Evolutionary conservation across 768 basidiomycete genomes (phyloP).

Genomic region (Artomyces pyxidatus): DNA sequence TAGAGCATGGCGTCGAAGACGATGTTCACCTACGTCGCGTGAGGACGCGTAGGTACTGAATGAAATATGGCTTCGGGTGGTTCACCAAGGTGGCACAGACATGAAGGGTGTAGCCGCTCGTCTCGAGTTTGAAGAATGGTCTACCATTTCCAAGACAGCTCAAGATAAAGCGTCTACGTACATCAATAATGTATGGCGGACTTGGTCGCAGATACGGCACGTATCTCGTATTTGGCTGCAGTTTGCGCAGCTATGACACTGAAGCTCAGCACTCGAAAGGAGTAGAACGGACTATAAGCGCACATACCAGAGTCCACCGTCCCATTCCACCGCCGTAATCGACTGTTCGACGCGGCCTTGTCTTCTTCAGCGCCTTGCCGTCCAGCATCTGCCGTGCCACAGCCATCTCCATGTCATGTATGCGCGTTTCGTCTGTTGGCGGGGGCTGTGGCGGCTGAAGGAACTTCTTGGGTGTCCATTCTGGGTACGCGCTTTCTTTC

Average conservation of each 20-base stretch:
- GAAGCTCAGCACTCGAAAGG: too few relatives aligned
- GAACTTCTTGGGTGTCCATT: conserved; percentile 74
- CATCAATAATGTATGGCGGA: conserved; percentile 85
- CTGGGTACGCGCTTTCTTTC: conserved; percentile 34
- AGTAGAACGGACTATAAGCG: conserved; percentile 1
- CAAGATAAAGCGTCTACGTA: conserved; percentile 31
- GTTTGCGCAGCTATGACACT: conserved; percentile 51
- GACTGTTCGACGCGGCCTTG: conserved; percentile 86
- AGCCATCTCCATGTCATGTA: conserved; percentile 74
- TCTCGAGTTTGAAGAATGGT: too few relatives aligned
- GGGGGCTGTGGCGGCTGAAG: conserved; percentile 67
- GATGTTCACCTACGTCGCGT: too few relatives aligned
- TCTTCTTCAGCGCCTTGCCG: conserved; percentile 83
- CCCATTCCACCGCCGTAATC: conserved; percentile 90
- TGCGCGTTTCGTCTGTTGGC: conserved; percentile 67
- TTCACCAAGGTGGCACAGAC: too few relatives aligned
- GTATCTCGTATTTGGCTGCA: conserved; percentile 73
- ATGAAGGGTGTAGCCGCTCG: too few relatives aligned
- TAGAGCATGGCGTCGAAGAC: too few relatives aligned
- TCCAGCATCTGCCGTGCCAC: conserved; percentile 64
- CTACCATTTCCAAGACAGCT: conserved; percentile 18
- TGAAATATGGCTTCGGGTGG: too few relatives aligned
- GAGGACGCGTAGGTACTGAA: too few relatives aligned
- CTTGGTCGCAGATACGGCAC: conserved; percentile 74
- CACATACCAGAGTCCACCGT: conserved; percentile 68